Evolutionary conservation across 257 asterid species (phyloP).

Genomic region (Rehmannia glutinosa): DNA sequence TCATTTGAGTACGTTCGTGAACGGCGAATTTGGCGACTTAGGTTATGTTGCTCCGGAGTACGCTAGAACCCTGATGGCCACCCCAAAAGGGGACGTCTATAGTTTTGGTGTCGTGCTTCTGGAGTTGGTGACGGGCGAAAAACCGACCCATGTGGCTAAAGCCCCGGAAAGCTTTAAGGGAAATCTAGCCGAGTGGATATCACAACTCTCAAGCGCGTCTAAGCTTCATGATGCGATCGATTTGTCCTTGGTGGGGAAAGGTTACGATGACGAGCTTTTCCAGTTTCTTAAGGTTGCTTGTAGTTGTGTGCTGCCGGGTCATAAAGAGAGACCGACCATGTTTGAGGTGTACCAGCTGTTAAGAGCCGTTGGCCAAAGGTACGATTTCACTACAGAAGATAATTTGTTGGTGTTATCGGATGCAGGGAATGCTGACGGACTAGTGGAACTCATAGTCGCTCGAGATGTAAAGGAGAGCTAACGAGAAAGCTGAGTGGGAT

Average conservation of each 20-base stretch:
- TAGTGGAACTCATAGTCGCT: constrained; percentile 63
- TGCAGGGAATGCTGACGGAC: constrained; percentile 25
- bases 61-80: constrained; percentile 65
- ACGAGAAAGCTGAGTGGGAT: too few relatives aligned
- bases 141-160: constrained; percentile 42
- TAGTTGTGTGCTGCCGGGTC: constrained; percentile 59
- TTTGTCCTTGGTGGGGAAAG: constrained; percentile 44
- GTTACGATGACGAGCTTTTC: constrained; percentile 52
- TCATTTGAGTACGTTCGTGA: constrained; percentile 68
- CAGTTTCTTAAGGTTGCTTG: constrained; percentile 74
- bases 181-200: constrained; percentile 65
- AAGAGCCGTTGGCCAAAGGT: constrained; percentile 60
- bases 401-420: constrained; percentile 41
- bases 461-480: constrained; percentile 26
- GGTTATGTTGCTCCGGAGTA: constrained; percentile 84
- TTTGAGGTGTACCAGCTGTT: constrained; percentile 69
- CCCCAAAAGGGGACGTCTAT: constrained; percentile 80
- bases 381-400: constrained; percentile 48
- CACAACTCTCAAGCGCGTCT: constrained; percentile 45
- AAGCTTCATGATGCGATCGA: constrained; percentile 67
- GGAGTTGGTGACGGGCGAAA: constrained; percentile 66
- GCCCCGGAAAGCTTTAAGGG: constrained; percentile 69
- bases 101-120: constrained; percentile 84
- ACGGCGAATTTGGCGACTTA: constrained; percentile 71
- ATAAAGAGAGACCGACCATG: constrained; percentile 76